Base-by-base conservation (phyloP, 352 stramenopile species). In the Globisporangium mamillatum region DNA sequence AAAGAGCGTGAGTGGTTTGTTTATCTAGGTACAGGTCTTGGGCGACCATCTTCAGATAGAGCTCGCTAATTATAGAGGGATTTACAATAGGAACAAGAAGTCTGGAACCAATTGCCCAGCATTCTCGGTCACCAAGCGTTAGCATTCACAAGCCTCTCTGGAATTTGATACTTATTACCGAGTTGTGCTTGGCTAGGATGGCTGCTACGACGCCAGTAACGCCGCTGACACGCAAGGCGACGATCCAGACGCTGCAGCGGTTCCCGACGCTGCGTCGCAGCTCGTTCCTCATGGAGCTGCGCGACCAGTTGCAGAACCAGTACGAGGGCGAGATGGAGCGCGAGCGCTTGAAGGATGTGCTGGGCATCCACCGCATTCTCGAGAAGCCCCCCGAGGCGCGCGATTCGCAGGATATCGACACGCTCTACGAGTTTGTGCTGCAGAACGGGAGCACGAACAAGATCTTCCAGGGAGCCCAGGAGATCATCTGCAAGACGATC, bases 401-500 rank as follows among this genome's bases (percentile, higher is more conserved):
- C 24, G 81, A 89, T 24, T 60, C 74, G 0, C 55, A 72, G 25
- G 85, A 94, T n/a, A 84, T 94, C 38, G 87, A 94, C 65, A 80
- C 67, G 24, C 68, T 94, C 18, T 93, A 92, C 69, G 84, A 93
- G 14, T 94, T 82, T 76, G 87, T 92, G 27, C 72, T 92, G 63
- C 78, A 82, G 46, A 94, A 94, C 54, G 84, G 82, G n/a, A 92
- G 79, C 65, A 94, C 85, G 9, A 89, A 81, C 67, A 89, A 90
- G 65, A 91, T 94, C 62, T 92, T 94, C 58, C 78, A 90, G 56
- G 87, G 84, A 0, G 86, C 84, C 4, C 87, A 94, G 72, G 87
- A 94, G 61, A 91, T 94, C 63, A 92, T 94, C 68, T 94, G 87
- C 72, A 94, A 93, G 67, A 93, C 85, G 18, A 94, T 94, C 69